A percentile compares a stretch with the other conserved stretches of the same genome.
Evolutionary conservation across 1,284 basidiomycete species (phyloP).

Genomic region (Rhodotorula sp.): DNA sequence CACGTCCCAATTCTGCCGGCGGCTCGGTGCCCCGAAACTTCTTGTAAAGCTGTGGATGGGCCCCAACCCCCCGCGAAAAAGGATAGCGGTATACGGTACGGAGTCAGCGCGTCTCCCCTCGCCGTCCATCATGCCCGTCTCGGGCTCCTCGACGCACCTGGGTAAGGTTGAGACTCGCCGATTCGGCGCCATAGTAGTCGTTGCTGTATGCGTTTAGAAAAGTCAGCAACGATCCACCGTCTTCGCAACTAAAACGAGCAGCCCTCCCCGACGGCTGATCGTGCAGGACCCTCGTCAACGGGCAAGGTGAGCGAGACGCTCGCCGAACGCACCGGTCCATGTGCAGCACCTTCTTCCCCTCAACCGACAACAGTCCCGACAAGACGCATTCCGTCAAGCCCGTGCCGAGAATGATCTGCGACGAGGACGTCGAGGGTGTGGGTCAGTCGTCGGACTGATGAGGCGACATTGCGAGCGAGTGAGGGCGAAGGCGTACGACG

Average conservation of each 20-base stretch:
- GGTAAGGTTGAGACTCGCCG: slow-evolving; percentile 93
- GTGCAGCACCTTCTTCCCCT: slow-evolving; percentile 99
- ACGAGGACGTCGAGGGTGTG: not conserved
- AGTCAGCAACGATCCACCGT: too few relatives aligned
- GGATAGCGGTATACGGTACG: too few relatives aligned
- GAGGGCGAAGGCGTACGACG: slow-evolving; percentile 12
- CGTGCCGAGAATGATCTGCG: slow-evolving; percentile 62
- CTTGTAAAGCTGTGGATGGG: slow-evolving; percentile 77
- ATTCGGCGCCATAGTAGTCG: slow-evolving; percentile 98
- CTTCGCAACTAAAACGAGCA: too few relatives aligned
- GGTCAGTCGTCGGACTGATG: not conserved
- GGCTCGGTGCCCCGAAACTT: slow-evolving; percentile 69
- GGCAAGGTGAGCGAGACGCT: not conserved
- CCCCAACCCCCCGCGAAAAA: too few relatives aligned
- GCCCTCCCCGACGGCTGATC: not conserved
- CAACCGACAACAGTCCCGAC: slow-evolving; percentile 92
- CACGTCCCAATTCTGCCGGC: slow-evolving; percentile 73
- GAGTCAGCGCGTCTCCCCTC: not conserved
- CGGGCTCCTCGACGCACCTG: slow-evolving; percentile 62
- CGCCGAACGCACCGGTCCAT: slow-evolving; percentile 68
- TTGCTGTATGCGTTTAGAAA: slow-evolving; percentile 58
- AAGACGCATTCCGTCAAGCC: slow-evolving; percentile 98
- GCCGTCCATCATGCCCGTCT: not conserved
- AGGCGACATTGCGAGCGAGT: not conserved
- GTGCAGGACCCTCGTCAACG: not conserved